These are phyloP conservation scores for Bryopsis sp. DNA, from an alignment of 139 green algal genomes.

Conservation along the genomic window DNA sequence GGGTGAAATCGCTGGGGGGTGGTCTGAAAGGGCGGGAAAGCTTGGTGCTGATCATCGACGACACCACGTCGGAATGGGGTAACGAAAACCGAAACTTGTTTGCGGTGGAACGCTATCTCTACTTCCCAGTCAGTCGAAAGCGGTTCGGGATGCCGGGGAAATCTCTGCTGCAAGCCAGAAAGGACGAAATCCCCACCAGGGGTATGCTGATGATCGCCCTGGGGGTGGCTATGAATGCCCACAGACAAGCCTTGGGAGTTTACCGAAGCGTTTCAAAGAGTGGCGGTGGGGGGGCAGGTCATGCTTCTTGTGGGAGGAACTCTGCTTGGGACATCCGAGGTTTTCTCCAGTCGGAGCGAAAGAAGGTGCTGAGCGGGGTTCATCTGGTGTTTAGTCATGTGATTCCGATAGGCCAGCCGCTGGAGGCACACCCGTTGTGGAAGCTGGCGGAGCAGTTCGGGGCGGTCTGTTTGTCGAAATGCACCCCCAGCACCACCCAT, in stretches of 20 bases:
- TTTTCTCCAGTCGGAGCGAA: constrained; percentile 17
- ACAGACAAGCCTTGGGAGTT: constrained; percentile 27
- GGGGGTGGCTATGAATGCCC: constrained; percentile 31
- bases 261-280: too few relatives aligned
- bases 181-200: constrained; percentile 40
- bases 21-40: constrained; percentile 65
- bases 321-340: constrained; percentile 4
- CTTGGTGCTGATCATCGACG: constrained; percentile 80
- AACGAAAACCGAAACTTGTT: constrained; percentile 71
- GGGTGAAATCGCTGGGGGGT: constrained; percentile 27
- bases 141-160: constrained; percentile 33
- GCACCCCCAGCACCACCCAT: constrained; percentile 39
- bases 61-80: constrained; percentile 76
- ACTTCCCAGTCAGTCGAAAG: constrained; percentile 57
- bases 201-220: constrained; percentile 39
- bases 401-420: constrained; percentile 38
- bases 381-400: constrained; percentile 51
- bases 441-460: constrained; percentile 47
- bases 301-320: neutral
- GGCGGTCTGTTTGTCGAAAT: constrained; percentile 21
- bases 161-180: constrained; percentile 36
- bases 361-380: constrained; percentile 33
- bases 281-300: neutral
- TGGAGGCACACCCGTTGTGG: constrained; percentile 45
- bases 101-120: constrained; percentile 77